These are phyloP conservation scores for Stagonosporopsis chrysanthemi DNA, from an alignment of 2,329 filamentous ascomycete genomes.

Conservation along the genomic window DNA sequence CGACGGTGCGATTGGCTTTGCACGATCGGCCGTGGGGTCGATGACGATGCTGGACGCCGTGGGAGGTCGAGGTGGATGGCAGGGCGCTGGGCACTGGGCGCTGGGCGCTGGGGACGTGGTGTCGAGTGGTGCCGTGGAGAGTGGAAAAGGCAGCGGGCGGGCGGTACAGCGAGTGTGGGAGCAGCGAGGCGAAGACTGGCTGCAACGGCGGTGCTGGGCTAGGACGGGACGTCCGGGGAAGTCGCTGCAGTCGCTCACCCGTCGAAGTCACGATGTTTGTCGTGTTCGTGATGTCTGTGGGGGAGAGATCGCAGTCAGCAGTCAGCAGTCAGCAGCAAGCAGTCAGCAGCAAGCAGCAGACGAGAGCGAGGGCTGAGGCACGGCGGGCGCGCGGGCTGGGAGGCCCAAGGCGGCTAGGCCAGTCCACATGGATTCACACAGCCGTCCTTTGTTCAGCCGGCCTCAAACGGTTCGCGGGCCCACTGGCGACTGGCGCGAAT, in stretches of 20 bases:
- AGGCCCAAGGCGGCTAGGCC: conserved; percentile 16
- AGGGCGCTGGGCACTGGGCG: conserved; percentile 1
- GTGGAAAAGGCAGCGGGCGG: too few relatives aligned
- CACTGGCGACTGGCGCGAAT: conserved; percentile 1
- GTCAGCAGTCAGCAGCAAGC: too few relatives aligned
- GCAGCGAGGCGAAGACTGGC: conserved; percentile 2
- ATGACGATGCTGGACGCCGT: background rate
- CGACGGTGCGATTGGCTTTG: background rate
- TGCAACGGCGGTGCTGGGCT: conserved; percentile 5
- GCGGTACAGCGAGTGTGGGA: background rate
- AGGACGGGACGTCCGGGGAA: background rate
- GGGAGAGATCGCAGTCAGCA: conserved; percentile 10
- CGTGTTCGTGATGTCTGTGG: background rate
- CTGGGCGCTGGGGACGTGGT: background rate
- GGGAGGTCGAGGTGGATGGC: conserved; percentile 2
- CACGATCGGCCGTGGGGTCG: background rate
- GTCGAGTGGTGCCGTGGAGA: background rate
- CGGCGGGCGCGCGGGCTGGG: too few relatives aligned
- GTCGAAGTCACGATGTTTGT: conserved; percentile 2
- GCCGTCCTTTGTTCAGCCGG: conserved; percentile 13
- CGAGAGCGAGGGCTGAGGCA: conserved; percentile 12
- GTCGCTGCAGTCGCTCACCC: conserved; percentile 7
- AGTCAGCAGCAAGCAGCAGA: background rate
- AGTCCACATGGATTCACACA: background rate
- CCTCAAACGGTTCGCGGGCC: conserved; percentile 10